A percentile compares a stretch with the other conserved stretches of the same genome.
phyloP scores from a whole-genome alignment of 1,284 basidiomycete genomes.

The Coniferiporia weirii region DNA sequence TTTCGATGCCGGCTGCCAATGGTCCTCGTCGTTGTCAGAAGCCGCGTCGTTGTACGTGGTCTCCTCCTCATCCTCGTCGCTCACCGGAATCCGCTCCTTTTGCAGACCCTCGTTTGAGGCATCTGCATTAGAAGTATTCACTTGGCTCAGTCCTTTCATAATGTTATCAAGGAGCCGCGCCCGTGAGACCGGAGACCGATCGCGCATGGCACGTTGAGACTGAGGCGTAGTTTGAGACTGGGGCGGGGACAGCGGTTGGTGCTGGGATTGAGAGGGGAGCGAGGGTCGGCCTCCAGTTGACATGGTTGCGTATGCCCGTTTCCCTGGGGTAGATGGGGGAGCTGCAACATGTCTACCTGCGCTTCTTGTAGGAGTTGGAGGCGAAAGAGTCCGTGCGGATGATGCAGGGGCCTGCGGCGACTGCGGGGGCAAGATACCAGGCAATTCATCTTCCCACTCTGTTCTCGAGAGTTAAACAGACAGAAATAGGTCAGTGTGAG shows the following conservation, averaged over 20 bases:
- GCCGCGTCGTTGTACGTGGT: neutral
- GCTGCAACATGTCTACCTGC: neutral
- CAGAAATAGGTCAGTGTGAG: neutral
- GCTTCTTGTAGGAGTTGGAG: neutral
- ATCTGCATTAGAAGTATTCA: neutral
- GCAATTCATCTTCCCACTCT: conserved; percentile 16
- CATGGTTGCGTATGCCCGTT: conserved; percentile 2
- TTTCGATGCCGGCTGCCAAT: neutral
- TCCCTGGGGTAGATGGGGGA: neutral
- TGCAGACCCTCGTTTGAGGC: neutral
- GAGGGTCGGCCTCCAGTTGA: neutral
- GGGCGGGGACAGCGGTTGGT: neutral
- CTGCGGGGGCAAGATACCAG: neutral
- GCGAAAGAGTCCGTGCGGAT: neutral
- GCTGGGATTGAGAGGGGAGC: neutral
- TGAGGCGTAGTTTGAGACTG: neutral
- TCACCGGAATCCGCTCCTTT: neutral
- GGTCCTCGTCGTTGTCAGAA: neutral
- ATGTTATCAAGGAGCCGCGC: neutral
- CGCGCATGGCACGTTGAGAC: neutral
- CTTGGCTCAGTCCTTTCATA: neutral
- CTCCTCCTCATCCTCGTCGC: neutral
- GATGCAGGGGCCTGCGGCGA: neutral
- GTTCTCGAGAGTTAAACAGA: neutral
- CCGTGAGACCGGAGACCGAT: neutral